Evolutionary conservation across 2,329 filamentous ascomycete species (phyloP).

Genomic region (Zalaria sp.): DNA sequence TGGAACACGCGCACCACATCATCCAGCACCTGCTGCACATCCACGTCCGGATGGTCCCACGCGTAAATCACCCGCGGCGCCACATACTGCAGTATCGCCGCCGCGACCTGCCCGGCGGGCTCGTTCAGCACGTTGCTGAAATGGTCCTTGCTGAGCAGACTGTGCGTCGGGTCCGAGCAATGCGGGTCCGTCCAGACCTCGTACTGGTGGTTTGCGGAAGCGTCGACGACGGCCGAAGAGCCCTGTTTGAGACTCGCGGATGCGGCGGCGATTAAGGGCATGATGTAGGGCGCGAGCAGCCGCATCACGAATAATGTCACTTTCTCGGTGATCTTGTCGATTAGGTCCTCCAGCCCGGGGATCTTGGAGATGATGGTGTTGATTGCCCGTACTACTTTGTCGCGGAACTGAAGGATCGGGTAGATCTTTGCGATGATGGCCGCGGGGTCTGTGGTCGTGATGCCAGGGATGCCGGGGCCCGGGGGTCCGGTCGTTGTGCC

Average conservation of each 20-base stretch:
- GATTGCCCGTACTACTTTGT: slow-evolving; percentile 83
- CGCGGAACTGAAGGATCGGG: slow-evolving; percentile 83
- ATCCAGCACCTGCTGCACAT: slow-evolving; percentile 68
- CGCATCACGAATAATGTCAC: slow-evolving; percentile 85
- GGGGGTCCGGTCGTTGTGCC: slow-evolving; percentile 19
- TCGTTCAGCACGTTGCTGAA: slow-evolving; percentile 36
- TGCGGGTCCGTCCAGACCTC: slow-evolving; percentile 34
- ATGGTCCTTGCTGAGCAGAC: slow-evolving; percentile 37
- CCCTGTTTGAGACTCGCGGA: slow-evolving; percentile 76
- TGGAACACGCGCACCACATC: slow-evolving; percentile 79
- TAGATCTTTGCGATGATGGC: slow-evolving; percentile 52
- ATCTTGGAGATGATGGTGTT: slow-evolving; percentile 79
- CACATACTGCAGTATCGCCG: slow-evolving; percentile 63
- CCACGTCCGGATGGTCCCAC: slow-evolving; percentile 76
- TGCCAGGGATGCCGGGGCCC: slow-evolving; percentile 50
- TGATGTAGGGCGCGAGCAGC: slow-evolving; percentile 78
- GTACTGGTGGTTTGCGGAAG: slow-evolving; percentile 35
- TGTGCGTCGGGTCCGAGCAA: slow-evolving; percentile 35
- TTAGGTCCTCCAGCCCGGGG: slow-evolving; percentile 73
- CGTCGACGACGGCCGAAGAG: slow-evolving; percentile 53
- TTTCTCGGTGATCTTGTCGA: slow-evolving; percentile 88
- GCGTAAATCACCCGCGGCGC: slow-evolving; percentile 81
- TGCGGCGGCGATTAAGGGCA: slow-evolving; percentile 78
- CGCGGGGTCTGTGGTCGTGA: slow-evolving; percentile 57
- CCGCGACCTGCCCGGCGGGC: slow-evolving; percentile 33